Evolutionary conservation across 1,284 basidiomycete genomes (phyloP).

Genomic region (Cystobasidium pallidum): DNA sequence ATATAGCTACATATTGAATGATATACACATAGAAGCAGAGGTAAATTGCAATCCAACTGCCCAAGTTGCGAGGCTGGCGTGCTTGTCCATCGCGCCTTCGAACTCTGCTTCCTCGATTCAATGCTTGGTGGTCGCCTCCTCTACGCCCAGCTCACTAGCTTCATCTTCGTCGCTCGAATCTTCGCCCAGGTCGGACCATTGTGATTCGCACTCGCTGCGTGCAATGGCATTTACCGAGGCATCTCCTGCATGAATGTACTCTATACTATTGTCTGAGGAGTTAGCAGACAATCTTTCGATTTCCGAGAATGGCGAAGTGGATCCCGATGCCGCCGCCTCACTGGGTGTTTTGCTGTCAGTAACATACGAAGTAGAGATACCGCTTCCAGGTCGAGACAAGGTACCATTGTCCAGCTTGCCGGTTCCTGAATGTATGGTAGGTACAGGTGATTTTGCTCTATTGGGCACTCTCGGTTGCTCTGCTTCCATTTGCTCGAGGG

Average conservation of each 20-base stretch:
- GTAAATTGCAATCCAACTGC: too few species aligned
- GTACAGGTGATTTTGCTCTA: background rate
- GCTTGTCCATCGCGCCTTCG: too few species aligned
- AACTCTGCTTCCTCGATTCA: too few species aligned
- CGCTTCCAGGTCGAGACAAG: background rate
- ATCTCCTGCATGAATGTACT: background rate
- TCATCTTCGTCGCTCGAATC: conserved; percentile 26
- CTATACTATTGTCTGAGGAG: background rate
- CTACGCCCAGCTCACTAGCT: background rate
- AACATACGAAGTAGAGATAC: background rate
- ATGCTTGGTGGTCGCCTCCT: too few species aligned
- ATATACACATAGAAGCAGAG: background rate
- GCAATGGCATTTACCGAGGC: background rate
- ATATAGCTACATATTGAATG: background rate
- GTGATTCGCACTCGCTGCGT: conserved; percentile 22
- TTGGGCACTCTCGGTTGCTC: background rate
- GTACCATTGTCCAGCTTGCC: background rate
- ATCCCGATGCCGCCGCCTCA: background rate
- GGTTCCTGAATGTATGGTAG: background rate
- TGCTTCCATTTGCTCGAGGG: background rate
- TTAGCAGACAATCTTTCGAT: background rate
- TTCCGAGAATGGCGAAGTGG: conserved; percentile 14
- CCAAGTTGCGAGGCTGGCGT: too few species aligned
- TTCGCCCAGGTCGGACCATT: conserved; percentile 37
- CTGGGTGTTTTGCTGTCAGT: background rate